phyloP scores from a whole-genome alignment of 352 stramenopile genomes.

The Phytophthora gonapodyides region DNA sequence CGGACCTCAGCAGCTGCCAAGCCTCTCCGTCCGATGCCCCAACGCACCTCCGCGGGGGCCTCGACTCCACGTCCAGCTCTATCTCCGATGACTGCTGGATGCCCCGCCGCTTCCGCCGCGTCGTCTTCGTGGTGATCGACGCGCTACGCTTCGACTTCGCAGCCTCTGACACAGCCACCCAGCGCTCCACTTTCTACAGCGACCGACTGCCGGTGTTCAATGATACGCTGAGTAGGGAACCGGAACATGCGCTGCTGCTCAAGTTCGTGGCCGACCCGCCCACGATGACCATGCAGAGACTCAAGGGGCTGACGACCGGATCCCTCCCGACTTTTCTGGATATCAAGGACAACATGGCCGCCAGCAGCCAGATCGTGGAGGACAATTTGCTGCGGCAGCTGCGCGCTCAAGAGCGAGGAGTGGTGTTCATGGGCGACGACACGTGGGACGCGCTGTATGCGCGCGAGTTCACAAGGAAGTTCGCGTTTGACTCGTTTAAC shows the following conservation, averaged over 20 bases:
- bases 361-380: conserved; percentile 91
- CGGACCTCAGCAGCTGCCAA: conserved; percentile 65
- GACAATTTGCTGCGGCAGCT: conserved; percentile 96
- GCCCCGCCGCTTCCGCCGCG: conserved; percentile 68
- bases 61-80: conserved; percentile 10
- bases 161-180: conserved; percentile 10
- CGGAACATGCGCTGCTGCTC: conserved; percentile 78
- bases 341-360: conserved; percentile 95
- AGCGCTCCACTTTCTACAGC: conserved; percentile 64
- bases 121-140: conserved; percentile 97
- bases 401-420: conserved; percentile 47
- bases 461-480: conserved; percentile 89
- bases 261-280: conserved; percentile 97
- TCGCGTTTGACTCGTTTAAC: conserved; percentile 98
- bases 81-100: conserved; percentile 62
- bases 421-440: conserved; percentile 99
- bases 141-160: conserved; percentile 98
- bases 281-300: conserved; percentile 98
- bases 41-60: conserved; percentile 12
- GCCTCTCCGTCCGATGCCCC: conserved; percentile 26
- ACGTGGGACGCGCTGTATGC: conserved; percentile 97
- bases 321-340: conserved; percentile 98
- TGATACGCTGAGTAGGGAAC: conserved; percentile 53
- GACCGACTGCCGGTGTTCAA: conserved; percentile 88
- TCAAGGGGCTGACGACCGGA: conserved; percentile 98